phyloP scores from a whole-genome alignment of 176 grass and related monocot genomes.

The Hsuehochloa calcarea region DNA sequence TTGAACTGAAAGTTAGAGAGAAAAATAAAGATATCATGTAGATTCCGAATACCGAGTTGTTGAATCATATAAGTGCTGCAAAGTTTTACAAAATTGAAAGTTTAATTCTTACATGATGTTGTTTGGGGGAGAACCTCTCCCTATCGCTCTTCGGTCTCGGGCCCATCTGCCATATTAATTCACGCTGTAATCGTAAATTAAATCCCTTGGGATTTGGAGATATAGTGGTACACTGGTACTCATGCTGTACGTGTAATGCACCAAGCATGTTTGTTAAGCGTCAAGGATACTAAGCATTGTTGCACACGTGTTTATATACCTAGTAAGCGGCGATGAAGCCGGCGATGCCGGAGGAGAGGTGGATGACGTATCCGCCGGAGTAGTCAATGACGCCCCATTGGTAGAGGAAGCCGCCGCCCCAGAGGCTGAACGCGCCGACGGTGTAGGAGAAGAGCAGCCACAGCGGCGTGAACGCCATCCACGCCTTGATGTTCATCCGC shows the following conservation, averaged over 20 bases:
- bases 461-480: conserved; percentile 88
- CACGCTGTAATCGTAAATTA: too few species aligned
- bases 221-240: too few species aligned
- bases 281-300: too few species aligned
- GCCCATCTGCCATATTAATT: conserved; percentile 54
- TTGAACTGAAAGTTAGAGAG: too few species aligned
- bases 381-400: conserved; percentile 97
- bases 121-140: conserved; percentile 65
- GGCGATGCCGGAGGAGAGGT: conserved; percentile 80
- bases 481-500: conserved; percentile 89
- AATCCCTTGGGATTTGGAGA: too few species aligned
- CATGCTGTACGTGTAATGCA: background rate
- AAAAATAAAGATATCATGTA: too few species aligned
- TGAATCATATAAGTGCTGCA: too few species aligned
- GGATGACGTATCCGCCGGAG: conserved; percentile 90
- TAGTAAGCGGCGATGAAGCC: conserved; percentile 90
- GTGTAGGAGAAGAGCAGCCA: conserved; percentile 88
- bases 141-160: conserved; percentile 62
- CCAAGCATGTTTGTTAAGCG: too few species aligned
- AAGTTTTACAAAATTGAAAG: too few species aligned
- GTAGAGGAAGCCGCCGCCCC: conserved; percentile 93
- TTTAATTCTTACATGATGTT: conserved; percentile 64
- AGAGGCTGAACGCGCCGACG: conserved; percentile 79
- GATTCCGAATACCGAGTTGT: too few species aligned
- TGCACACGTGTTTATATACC: background rate